Percentiles rank a stretch among this genome's conserved stretches.
phyloP scores from a whole-genome alignment of 169 alveolate genomes.

The Cryptosporidium felis region DNA sequence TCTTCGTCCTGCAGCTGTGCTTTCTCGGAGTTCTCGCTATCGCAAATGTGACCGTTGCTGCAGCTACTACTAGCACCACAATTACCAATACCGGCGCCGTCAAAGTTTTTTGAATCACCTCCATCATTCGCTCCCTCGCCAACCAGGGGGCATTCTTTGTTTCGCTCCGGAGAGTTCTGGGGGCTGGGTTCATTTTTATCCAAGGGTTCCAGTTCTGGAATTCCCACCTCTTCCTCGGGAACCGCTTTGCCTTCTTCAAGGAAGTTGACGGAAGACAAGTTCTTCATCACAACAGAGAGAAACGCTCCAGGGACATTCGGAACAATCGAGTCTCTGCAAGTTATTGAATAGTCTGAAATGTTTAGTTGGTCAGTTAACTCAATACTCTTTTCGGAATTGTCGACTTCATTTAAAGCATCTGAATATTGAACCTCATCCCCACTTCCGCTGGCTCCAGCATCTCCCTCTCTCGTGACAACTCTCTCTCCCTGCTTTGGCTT shows the following conservation, averaged over 20 bases:
- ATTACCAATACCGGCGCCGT: too few species aligned
- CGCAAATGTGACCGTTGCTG: too few species aligned
- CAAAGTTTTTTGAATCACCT: too few species aligned
- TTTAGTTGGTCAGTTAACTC: slow-evolving; percentile 34
- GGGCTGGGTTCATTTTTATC: not conserved
- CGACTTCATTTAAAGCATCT: not conserved
- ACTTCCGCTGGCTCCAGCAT: too few species aligned
- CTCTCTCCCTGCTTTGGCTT: too few species aligned
- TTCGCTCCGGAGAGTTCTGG: too few species aligned
- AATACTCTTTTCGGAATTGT: not conserved
- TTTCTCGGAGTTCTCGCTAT: too few species aligned
- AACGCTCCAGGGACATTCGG: slow-evolving; percentile 69
- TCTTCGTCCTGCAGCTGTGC: too few species aligned
- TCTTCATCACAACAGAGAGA: slow-evolving; percentile 60
- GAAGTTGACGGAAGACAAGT: slow-evolving; percentile 52
- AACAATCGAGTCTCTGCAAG: slow-evolving; percentile 41
- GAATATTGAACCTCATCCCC: not conserved
- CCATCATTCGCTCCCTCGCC: too few species aligned
- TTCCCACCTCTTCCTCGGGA: not conserved
- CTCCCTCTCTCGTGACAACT: too few species aligned
- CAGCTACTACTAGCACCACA: too few species aligned
- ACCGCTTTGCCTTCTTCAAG: slow-evolving; percentile 1
- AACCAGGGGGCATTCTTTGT: too few species aligned
- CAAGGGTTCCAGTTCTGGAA: not conserved
- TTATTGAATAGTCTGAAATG: slow-evolving; percentile 17